Percentiles rank a stretch among this genome's conserved stretches.
Conservation (phyloP, 75 land plant genomes). For the Ceratopteris richardii region DNA sequence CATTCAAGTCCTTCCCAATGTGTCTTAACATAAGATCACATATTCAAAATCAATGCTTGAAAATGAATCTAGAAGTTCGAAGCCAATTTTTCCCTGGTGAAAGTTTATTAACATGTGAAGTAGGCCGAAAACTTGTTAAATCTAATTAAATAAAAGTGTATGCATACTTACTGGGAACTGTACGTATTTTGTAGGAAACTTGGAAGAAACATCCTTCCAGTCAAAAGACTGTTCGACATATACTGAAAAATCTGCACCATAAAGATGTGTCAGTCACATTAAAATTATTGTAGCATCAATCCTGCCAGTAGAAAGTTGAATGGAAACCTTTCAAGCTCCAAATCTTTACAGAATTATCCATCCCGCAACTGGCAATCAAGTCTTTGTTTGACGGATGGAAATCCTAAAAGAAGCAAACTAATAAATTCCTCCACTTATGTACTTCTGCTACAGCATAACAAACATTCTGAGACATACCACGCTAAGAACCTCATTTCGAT, state of each 20-base stretch:
- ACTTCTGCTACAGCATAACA: not conserved
- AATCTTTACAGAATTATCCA: slow-evolving; percentile 97
- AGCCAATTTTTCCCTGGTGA: too few relatives aligned
- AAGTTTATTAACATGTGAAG: too few relatives aligned
- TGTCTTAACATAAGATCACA: too few relatives aligned
- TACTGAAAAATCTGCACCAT: slow-evolving; percentile 69
- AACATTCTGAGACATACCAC: slow-evolving; percentile 35
- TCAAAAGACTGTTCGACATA: slow-evolving; percentile 93
- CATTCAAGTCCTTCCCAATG: too few relatives aligned
- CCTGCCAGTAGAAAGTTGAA: too few relatives aligned
- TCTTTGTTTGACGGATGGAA: slow-evolving; percentile 89
- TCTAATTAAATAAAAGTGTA: too few relatives aligned
- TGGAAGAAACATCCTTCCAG: slow-evolving; percentile 91
- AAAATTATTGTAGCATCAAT: too few relatives aligned
- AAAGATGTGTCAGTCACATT: not conserved
- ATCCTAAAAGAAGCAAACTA: slow-evolving; percentile 35
- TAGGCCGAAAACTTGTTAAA: too few relatives aligned
- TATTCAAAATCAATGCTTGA: too few relatives aligned
- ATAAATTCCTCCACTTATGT: not conserved
- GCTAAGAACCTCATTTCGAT: slow-evolving; percentile 97
- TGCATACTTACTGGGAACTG: slow-evolving; percentile 90
- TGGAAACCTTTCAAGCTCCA: slow-evolving; percentile 87
- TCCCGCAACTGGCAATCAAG: slow-evolving; percentile 93
- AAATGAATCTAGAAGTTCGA: too few relatives aligned
- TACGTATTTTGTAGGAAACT: slow-evolving; percentile 94